These are phyloP conservation scores for Podospora sp. DNA, from an alignment of 495 filamentous ascomycete genomes.

Conservation along the genomic window DNA sequence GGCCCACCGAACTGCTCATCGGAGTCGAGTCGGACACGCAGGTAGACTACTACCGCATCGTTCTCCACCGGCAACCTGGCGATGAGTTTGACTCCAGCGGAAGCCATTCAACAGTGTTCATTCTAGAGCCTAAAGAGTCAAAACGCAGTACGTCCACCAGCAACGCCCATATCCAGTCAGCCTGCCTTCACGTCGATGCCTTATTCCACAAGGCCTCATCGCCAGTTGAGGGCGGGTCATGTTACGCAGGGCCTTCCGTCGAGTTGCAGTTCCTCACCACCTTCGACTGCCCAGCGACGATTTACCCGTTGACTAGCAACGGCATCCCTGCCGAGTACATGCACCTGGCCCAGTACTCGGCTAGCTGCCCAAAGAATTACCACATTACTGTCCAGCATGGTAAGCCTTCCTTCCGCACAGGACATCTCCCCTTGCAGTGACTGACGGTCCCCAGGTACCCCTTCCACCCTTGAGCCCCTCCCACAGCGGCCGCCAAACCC, in stretches of 20 bases:
- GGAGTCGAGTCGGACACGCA: not conserved
- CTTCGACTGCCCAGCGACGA: slow-evolving; percentile 6
- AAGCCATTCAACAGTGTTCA: not conserved
- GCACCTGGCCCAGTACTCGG: not conserved
- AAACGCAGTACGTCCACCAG: not conserved
- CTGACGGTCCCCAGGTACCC: not conserved
- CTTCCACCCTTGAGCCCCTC: not conserved
- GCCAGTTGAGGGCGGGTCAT: not conserved
- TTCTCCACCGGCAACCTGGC: slow-evolving; percentile 1
- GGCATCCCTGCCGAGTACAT: not conserved
- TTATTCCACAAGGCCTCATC: not conserved
- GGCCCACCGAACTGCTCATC: not conserved
- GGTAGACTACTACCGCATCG: not conserved
- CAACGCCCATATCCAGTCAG: not conserved
- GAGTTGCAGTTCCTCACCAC: not conserved
- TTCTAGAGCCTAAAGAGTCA: not conserved
- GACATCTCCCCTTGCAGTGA: no score
- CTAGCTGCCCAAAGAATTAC: not conserved
- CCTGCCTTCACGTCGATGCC: slow-evolving; percentile 1
- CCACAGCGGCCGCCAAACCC: not conserved
- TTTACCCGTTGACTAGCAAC: not conserved
- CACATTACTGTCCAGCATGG: not conserved
- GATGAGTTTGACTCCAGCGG: not conserved
- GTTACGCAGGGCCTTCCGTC: not conserved
- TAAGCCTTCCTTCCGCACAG: not conserved